Base-by-base conservation (phyloP, 2,329 filamentous ascomycete genomes). In the Clarireedia paspali region DNA sequence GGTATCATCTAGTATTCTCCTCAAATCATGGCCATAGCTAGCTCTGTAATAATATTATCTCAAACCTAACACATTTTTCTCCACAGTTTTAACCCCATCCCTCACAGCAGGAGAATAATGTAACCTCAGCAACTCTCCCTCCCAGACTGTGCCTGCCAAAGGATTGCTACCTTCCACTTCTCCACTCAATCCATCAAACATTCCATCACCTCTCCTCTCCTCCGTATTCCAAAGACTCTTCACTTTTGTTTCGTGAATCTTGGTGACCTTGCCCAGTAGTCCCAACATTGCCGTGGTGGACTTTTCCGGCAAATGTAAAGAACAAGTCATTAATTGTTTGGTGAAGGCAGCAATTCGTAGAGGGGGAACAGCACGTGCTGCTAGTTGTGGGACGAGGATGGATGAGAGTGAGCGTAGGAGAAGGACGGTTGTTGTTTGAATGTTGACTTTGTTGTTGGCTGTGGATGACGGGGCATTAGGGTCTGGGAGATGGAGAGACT, bases 341-440 rank as follows among this genome's bases (percentile, higher is more conserved):
- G 87, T 82, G 73, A 97, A 99, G 10, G 91, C 89, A 12, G 90
- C 92, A n/a, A 97, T 79, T 15, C 91, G 85, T 20, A 91, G 73
- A 0, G 91, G 91, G 0, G 94, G 90, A 2, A 91, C 80, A 57
- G 87, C 79, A 67, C 88, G 81, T 65, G 89, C 77, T 70, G 87
- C 81, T 73, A 86, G 83, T 47, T 83, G 75, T 0, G 92, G 90
- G 0, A 95, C 78, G 20, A 99, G 83, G 34, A 91, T 82, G 2
- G 87, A 86, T 5, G 89, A 88, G 5, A 99, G 78, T 51, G 89
- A 94, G 61, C 91, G 88, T 59, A 97, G 81, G 53, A 99, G 83
- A 26, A 99, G 84, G 17, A 96, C 91, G 2, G 91, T 94, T 0
- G 91, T 96, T 0, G 94, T 99, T 67, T 95, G 88, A 55, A 96